These are phyloP conservation scores for Trichosporon inkin DNA, from an alignment of 1,284 basidiomycete genomes.

Conservation along the genomic window DNA sequence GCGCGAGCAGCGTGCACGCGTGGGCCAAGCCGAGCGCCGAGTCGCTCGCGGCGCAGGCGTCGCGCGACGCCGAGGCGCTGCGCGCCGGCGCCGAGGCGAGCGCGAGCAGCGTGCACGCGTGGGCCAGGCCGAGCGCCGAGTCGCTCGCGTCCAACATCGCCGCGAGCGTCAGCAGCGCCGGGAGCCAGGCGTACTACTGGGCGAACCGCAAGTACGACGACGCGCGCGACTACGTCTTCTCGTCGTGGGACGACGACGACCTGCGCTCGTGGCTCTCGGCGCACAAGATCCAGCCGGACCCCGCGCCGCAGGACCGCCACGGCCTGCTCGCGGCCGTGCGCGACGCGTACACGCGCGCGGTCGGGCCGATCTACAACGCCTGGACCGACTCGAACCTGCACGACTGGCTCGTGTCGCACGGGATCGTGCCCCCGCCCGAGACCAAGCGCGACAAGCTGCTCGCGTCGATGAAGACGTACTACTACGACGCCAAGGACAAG, in stretches of 20 bases:
- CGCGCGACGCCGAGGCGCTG: background rate
- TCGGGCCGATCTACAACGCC: slow-evolving; percentile 67
- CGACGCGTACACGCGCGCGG: slow-evolving; percentile 60
- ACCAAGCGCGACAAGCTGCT: slow-evolving; percentile 65
- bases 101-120: background rate
- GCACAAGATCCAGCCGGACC: slow-evolving; percentile 66
- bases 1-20: slow-evolving; percentile 1
- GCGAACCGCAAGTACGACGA: slow-evolving; percentile 59
- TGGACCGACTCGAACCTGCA: slow-evolving; percentile 85
- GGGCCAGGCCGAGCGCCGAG: slow-evolving; percentile 13
- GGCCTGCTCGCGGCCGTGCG: slow-evolving; percentile 66
- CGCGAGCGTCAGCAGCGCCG: slow-evolving; percentile 37
- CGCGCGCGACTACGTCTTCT: slow-evolving; percentile 78
- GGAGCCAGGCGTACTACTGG: slow-evolving; percentile 54
- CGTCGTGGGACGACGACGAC: slow-evolving; percentile 75
- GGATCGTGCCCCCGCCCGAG: slow-evolving; percentile 60
- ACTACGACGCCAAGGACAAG: slow-evolving; percentile 61
- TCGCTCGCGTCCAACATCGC: slow-evolving; percentile 55
- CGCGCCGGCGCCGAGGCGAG: background rate
- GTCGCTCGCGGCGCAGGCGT: slow-evolving; percentile 5
- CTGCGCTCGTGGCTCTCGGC: slow-evolving; percentile 63
- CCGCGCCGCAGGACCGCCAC: slow-evolving; percentile 60
- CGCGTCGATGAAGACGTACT: slow-evolving; percentile 70
- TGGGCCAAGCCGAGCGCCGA: slow-evolving; percentile 9
- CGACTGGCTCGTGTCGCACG: slow-evolving; percentile 75